These are phyloP conservation scores for Euphrasia arctica DNA, from an alignment of 305 asterid species.

Conservation along the genomic window DNA sequence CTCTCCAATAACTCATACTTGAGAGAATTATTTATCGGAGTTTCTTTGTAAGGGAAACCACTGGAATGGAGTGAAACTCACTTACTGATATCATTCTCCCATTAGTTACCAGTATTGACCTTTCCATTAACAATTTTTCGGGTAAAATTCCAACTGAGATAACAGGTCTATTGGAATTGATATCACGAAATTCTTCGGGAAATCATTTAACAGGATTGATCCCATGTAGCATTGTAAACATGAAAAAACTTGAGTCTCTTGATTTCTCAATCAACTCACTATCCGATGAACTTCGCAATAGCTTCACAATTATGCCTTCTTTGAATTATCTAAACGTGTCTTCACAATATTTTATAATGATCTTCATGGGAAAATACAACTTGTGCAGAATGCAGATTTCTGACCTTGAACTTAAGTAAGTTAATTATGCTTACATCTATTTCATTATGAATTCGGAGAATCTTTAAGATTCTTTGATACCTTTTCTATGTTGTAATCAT, in stretches of 20 bases:
- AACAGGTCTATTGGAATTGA: not conserved
- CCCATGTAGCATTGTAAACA: constrained; percentile 21
- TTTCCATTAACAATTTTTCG: not conserved
- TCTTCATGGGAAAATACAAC: too few relatives aligned
- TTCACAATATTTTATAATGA: too few relatives aligned
- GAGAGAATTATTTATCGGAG: not conserved
- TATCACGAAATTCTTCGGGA: too few relatives aligned
- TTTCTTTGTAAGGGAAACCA: constrained; percentile 19
- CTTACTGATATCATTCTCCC: too few relatives aligned
- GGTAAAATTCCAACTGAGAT: not conserved
- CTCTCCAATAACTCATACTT: constrained; percentile 32
- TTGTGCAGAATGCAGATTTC: too few relatives aligned
- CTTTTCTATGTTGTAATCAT: too few relatives aligned
- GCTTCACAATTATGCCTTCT: constrained; percentile 17
- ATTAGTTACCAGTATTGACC: not conserved
- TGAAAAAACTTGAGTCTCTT: constrained; percentile 31
- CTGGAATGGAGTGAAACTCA: not conserved
- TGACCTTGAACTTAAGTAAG: too few relatives aligned
- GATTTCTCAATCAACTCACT: constrained; percentile 30
- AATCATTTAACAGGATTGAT: too few relatives aligned
- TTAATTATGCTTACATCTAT: too few relatives aligned
- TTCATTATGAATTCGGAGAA: too few relatives aligned
- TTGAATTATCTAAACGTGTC: constrained; percentile 14
- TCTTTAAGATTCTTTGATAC: too few relatives aligned
- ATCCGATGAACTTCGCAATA: constrained; percentile 27